Evolutionary conservation across 257 asterid species (phyloP).

Genomic region (Solanum commersonii): DNA sequence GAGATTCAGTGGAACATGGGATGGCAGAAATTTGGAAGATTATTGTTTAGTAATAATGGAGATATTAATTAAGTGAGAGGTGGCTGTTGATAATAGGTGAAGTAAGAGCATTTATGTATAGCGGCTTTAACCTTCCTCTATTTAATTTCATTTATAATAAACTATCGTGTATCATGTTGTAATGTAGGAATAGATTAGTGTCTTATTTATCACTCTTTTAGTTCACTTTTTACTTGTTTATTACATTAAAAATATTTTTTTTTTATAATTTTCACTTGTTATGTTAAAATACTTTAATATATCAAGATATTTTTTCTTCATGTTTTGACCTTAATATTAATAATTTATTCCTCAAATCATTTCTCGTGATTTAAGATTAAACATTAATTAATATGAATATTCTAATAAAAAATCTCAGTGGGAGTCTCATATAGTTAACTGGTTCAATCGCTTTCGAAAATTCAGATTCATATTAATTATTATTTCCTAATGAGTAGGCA

Average conservation of each 20-base stretch:
- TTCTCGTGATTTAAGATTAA: too few relatives aligned
- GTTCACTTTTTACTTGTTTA: background rate
- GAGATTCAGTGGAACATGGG: background rate
- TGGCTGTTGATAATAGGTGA: background rate
- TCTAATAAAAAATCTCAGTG: too few relatives aligned
- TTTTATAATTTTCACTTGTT: too few relatives aligned
- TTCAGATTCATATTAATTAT: background rate
- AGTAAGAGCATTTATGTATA: background rate
- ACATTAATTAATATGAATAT: too few relatives aligned
- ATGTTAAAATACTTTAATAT: too few relatives aligned
- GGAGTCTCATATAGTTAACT: too few relatives aligned
- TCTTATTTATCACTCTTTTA: background rate
- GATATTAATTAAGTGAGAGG: background rate
- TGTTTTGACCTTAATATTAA: too few relatives aligned
- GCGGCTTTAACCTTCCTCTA: background rate
- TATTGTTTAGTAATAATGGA: background rate
- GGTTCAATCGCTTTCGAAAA: background rate
- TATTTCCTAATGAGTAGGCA: background rate
- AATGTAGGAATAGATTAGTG: background rate
- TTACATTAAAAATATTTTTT: background rate
- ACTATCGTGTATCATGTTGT: background rate
- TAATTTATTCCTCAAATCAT: too few relatives aligned
- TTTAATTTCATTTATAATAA: background rate
- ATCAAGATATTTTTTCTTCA: background rate
- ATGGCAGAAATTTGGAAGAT: background rate